Conservation (phyloP, 2,329 filamentous ascomycete species). For the Sclerotinia spermophila region DNA sequence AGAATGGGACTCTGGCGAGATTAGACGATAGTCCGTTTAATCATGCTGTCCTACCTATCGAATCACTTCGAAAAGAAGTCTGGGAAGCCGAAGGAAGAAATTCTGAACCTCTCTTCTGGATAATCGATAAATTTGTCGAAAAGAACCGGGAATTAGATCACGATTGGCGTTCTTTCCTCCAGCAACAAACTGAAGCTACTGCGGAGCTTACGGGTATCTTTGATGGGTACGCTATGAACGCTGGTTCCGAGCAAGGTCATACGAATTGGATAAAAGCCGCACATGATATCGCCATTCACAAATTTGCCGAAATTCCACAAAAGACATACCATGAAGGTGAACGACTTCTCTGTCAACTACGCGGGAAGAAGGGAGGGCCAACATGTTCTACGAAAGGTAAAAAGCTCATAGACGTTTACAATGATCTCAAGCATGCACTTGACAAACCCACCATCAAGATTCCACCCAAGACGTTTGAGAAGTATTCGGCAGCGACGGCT, state of each 20-base stretch:
- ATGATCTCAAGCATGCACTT: background rate
- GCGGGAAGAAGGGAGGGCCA: too few species aligned
- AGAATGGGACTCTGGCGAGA: background rate
- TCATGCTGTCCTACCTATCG: background rate
- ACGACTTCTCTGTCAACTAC: background rate
- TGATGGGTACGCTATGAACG: background rate
- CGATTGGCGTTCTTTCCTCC: conserved; percentile 6
- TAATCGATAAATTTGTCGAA: background rate
- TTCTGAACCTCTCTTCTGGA: background rate
- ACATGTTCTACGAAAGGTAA: background rate
- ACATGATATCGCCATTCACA: background rate
- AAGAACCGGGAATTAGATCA: conserved; percentile 2
- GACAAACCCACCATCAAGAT: background rate
- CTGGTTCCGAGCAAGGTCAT: too few species aligned
- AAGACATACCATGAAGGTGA: background rate
- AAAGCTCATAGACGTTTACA: background rate
- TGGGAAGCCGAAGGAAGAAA: background rate
- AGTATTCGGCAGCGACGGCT: background rate
- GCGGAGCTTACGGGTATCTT: background rate
- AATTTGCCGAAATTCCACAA: background rate
- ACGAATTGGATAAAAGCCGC: background rate
- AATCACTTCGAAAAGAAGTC: background rate
- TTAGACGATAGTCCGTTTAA: conserved; percentile 1
- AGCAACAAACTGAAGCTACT: background rate
- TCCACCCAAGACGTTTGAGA: background rate